These are phyloP conservation scores for Astragalus glycyphyllos DNA, from an alignment of 306 rosid species.

Conservation along the genomic window DNA sequence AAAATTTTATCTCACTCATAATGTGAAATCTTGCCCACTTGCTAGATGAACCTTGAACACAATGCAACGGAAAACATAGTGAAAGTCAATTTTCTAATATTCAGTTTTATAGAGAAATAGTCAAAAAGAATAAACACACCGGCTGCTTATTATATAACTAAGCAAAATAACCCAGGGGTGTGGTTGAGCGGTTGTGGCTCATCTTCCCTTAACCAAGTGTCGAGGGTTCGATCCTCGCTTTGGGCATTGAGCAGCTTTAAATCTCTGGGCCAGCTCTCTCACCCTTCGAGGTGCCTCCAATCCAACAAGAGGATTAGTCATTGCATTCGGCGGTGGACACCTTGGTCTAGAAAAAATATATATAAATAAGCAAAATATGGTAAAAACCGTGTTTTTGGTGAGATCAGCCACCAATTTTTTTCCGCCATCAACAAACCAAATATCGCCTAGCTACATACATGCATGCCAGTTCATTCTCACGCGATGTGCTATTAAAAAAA, in stretches of 20 bases:
- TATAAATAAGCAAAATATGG: constrained; percentile 37
- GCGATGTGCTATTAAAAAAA: not conserved
- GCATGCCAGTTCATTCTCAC: constrained; percentile 52
- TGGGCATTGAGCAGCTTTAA: no score
- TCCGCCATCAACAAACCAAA: constrained; percentile 41
- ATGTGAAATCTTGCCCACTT: no score
- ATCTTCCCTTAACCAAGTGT: no score
- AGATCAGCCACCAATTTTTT: constrained; percentile 50
- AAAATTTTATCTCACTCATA: constrained; percentile 20
- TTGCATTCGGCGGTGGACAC: no score
- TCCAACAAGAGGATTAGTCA: no score
- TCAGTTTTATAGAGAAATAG: constrained; percentile 7
- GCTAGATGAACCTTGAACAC: no score
- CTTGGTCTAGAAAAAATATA: no score
- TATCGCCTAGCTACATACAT: constrained; percentile 34
- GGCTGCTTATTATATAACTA: not conserved
- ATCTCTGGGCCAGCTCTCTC: no score
- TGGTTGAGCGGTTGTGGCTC: no score
- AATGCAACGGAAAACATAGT: constrained; percentile 3
- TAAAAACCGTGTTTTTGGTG: constrained; percentile 78
- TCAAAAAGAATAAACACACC: constrained; percentile 40
- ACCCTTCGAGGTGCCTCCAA: no score
- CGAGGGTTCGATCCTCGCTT: no score
- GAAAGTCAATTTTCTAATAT: constrained; percentile 25
- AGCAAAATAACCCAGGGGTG: no score